A percentile compares a stretch with the other conserved stretches of the same genome.
phyloP scores from a whole-genome alignment of 2,329 filamentous ascomycete species.

The Penicillium sp. region DNA sequence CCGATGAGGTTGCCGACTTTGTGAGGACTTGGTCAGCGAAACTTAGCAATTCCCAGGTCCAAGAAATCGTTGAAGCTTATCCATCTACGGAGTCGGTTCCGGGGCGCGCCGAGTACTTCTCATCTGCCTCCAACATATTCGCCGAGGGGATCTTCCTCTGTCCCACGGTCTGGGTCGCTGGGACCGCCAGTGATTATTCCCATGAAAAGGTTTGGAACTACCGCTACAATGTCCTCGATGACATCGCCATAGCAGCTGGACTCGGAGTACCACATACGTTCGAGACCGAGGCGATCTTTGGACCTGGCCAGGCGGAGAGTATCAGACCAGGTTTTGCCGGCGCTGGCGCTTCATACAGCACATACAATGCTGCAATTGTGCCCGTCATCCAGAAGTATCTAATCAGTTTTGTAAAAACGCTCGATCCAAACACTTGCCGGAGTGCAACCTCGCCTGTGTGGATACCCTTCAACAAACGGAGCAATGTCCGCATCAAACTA shows the following conservation, averaged over 20 bases:
- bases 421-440: neutral
- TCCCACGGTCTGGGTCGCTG: conserved; percentile 43
- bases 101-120: conserved; percentile 42
- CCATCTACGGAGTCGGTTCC: conserved; percentile 27
- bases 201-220: conserved; percentile 50
- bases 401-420: neutral
- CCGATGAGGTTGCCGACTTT: conserved; percentile 20
- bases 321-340: neutral
- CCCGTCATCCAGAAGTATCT: neutral
- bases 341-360: neutral
- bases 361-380: neutral
- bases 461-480: neutral
- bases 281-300: conserved; percentile 35
- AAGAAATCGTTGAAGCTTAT: neutral
- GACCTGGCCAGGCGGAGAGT: conserved; percentile 26
- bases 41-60: neutral
- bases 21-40: neutral
- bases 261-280: conserved; percentile 47
- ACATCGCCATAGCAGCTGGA: conserved; percentile 40
- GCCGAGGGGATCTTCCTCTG: conserved; percentile 59
- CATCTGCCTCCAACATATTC: conserved; percentile 40
- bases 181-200: conserved; percentile 31
- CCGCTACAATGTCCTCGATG: conserved; percentile 52
- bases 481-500: neutral
- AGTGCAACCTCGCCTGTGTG: neutral